These are phyloP conservation scores for Asclepias syriaca DNA, from an alignment of 257 asterid genomes.

Conservation along the genomic window DNA sequence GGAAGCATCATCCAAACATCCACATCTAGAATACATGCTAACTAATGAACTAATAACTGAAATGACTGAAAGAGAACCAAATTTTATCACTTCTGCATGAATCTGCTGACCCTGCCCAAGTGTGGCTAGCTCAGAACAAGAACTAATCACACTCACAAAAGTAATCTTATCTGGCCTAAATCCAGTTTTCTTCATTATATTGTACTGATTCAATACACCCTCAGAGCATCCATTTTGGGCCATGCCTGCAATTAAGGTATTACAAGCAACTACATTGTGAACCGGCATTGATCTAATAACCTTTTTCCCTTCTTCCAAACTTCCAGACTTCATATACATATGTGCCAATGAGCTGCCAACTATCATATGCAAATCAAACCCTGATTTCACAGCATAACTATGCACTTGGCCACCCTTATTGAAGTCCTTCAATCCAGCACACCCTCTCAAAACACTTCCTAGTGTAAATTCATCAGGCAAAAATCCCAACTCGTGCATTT, in stretches of 20 bases:
- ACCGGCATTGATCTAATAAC: slow-evolving; percentile 55
- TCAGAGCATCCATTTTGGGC: slow-evolving; percentile 66
- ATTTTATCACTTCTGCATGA: slow-evolving; percentile 70
- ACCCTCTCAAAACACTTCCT: slow-evolving; percentile 73
- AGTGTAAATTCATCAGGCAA: slow-evolving; percentile 66
- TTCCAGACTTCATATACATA: slow-evolving; percentile 75
- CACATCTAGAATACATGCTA: slow-evolving; percentile 87
- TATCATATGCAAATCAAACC: slow-evolving; percentile 49
- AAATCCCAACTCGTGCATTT: slow-evolving; percentile 54
- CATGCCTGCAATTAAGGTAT: slow-evolving; percentile 77
- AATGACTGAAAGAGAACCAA: slow-evolving; percentile 49
- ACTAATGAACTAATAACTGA: slow-evolving; percentile 66
- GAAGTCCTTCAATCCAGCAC: slow-evolving; percentile 84
- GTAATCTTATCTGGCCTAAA: slow-evolving; percentile 75
- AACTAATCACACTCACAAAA: slow-evolving; percentile 62
- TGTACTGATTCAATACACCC: slow-evolving; percentile 59
- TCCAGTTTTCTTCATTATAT: slow-evolving; percentile 47
- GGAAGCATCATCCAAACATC: slow-evolving; percentile 71
- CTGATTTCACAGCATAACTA: slow-evolving; percentile 42
- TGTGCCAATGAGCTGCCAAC: slow-evolving; percentile 74
- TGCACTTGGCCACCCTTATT: slow-evolving; percentile 66
- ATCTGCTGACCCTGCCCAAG: slow-evolving; percentile 90
- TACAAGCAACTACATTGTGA: slow-evolving; percentile 48
- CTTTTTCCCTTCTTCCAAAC: slow-evolving; percentile 58
- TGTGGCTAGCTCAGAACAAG: slow-evolving; percentile 75